These are phyloP conservation scores for Pleurotus sapidus DNA, from an alignment of 768 basidiomycete genomes.

Conservation along the genomic window DNA sequence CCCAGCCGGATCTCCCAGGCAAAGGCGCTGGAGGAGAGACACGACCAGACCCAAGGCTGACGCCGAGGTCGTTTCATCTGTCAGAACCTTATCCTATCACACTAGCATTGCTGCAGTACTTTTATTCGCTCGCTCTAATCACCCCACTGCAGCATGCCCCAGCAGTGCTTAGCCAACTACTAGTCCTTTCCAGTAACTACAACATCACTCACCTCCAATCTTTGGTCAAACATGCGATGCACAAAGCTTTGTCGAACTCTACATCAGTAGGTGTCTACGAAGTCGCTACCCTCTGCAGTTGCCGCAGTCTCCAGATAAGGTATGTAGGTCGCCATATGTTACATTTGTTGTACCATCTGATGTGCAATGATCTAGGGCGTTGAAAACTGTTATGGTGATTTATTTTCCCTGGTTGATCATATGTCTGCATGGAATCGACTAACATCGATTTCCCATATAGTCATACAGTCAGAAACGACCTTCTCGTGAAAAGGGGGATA, in stretches of 20 bases:
- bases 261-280: conserved; percentile 93
- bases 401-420: background rate
- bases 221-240: conserved; percentile 93
- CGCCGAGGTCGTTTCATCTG: conserved; percentile 74
- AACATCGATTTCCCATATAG: conserved; percentile 31
- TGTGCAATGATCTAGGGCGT: conserved; percentile 44
- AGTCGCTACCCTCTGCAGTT: conserved; percentile 88
- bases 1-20: conserved; percentile 60
- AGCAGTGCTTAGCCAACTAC: conserved; percentile 82
- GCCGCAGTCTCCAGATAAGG: conserved; percentile 88
- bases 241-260: conserved; percentile 77
- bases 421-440: background rate
- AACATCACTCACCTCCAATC: conserved; percentile 68
- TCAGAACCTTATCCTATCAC: conserved; percentile 91
- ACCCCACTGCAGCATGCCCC: conserved; percentile 92
- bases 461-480: conserved; percentile 78
- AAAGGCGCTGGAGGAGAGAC: conserved; percentile 43
- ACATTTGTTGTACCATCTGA: background rate
- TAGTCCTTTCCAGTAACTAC: conserved; percentile 84
- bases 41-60: conserved; percentile 74
- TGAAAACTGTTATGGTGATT: conserved; percentile 82
- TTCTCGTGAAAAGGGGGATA: conserved; percentile 51
- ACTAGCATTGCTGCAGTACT: conserved; percentile 88
- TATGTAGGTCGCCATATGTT: conserved; percentile 31
- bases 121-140: conserved; percentile 82